Conservation (phyloP, 192 early-diverging fungal genomes). For the Coemansia sp. region DNA sequence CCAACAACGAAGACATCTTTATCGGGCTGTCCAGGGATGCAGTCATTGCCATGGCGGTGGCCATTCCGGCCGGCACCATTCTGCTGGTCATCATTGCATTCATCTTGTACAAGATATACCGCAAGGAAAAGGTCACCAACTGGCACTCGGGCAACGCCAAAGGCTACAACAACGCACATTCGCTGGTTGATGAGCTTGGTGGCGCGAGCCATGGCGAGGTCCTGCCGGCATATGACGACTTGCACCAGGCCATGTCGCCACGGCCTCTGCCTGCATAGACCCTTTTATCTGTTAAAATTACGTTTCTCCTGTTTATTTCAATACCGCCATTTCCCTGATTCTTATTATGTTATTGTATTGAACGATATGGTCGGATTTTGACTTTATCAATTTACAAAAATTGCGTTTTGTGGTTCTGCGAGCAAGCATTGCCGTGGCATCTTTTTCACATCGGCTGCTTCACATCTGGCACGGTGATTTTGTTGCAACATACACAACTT, state of each 20-base stretch:
- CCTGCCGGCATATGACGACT: conserved; percentile 16
- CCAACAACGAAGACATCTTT: neutral
- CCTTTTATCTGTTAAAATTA: neutral
- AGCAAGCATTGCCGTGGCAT: too few species aligned
- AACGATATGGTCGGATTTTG: too few species aligned
- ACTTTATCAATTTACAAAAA: too few species aligned
- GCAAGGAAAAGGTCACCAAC: neutral
- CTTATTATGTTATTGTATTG: neutral
- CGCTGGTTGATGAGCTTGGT: conserved; percentile 19
- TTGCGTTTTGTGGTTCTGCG: too few species aligned
- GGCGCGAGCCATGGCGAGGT: conserved; percentile 7
- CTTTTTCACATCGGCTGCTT: too few species aligned
- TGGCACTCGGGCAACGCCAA: conserved; percentile 1
- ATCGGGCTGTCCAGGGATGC: conserved; percentile 16
- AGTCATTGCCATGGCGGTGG: conserved; percentile 23
- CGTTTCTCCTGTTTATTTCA: neutral
- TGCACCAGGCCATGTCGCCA: neutral
- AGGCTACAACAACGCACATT: conserved; percentile 3
- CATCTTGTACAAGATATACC: conserved; percentile 14
- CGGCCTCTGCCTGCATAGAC: neutral
- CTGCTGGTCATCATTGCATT: conserved; percentile 12
- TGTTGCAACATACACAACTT: too few species aligned
- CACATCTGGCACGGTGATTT: too few species aligned
- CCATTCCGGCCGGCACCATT: conserved; percentile 17
- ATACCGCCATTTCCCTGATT: neutral